phyloP scores from a whole-genome alignment of 305 asterid species.

The Rubia occidens region DNA sequence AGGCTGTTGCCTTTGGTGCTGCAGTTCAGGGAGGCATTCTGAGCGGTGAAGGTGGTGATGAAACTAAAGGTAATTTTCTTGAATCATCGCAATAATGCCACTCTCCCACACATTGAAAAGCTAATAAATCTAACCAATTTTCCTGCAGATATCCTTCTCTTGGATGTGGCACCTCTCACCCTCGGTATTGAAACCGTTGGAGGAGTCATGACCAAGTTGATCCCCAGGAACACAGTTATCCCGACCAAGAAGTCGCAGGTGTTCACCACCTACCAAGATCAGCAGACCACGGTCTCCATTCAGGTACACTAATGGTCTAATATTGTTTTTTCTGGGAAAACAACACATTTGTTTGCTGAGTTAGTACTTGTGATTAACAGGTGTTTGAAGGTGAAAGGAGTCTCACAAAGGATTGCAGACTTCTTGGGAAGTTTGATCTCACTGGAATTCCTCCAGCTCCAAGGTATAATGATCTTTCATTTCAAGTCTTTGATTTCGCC shows the following conservation, averaged over 20 bases:
- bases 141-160: constrained; percentile 37
- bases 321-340: too few relatives aligned
- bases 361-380: constrained; percentile 24
- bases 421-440: constrained; percentile 87
- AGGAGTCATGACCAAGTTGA: constrained; percentile 46
- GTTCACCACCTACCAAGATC: constrained; percentile 48
- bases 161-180: constrained; percentile 52
- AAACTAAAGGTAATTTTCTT: constrained; percentile 37
- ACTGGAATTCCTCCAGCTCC: constrained; percentile 92
- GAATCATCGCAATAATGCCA: not conserved
- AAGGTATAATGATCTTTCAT: constrained; percentile 32
- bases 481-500: not conserved
- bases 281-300: constrained; percentile 40
- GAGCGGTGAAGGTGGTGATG: constrained; percentile 52
- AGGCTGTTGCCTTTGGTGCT: constrained; percentile 51
- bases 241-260: constrained; percentile 54
- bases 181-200: constrained; percentile 54
- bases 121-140: not conserved
- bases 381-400: constrained; percentile 96
- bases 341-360: too few relatives aligned
- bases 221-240: constrained; percentile 45
- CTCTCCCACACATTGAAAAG: not conserved
- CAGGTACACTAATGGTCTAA: constrained; percentile 24
- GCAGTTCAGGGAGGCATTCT: constrained; percentile 48
- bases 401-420: constrained; percentile 84